A percentile compares a stretch with the other conserved stretches of the same genome.
These are phyloP conservation scores for Zelonia costaricensis DNA, from an alignment of 208 protist genomes.

Conservation along the genomic window DNA sequence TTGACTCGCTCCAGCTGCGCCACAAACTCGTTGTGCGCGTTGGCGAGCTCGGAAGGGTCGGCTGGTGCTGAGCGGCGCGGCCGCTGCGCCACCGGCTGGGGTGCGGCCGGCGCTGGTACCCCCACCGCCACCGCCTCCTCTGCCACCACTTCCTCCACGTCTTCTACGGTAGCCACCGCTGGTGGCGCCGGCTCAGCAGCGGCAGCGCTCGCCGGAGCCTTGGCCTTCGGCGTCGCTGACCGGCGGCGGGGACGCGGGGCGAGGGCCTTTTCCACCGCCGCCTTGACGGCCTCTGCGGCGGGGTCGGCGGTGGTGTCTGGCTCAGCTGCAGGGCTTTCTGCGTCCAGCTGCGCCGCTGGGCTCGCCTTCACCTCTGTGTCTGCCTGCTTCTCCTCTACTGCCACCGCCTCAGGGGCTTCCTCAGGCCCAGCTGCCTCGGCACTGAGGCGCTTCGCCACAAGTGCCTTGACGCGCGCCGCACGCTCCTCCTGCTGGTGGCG, in stretches of 20 bases:
- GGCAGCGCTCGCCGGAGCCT: too few relatives aligned
- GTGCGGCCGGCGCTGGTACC: neutral
- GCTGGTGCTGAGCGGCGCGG: neutral
- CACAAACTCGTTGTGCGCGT: conserved; percentile 23
- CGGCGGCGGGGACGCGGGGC: too few relatives aligned
- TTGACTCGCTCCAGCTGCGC: conserved; percentile 29
- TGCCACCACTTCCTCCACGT: neutral
- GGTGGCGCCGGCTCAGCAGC: neutral
- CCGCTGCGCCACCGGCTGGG: neutral
- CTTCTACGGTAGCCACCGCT: neutral
- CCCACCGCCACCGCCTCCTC: neutral
- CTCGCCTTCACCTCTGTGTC: neutral
- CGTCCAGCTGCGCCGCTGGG: conserved; percentile 1
- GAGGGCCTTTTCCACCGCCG: too few relatives aligned
- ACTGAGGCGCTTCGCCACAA: conserved; percentile 1
- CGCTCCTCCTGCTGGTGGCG: conserved; percentile 2
- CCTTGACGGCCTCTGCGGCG: too few relatives aligned
- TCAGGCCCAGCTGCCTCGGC: neutral
- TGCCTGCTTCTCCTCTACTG: neutral
- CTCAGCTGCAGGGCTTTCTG: too few relatives aligned
- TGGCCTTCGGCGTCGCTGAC: neutral
- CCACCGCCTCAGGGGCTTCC: neutral
- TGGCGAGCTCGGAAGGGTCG: conserved; percentile 5
- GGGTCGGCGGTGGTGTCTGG: neutral
- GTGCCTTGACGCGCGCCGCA: conserved; percentile 6